phyloP scores from a whole-genome alignment of 2,329 filamentous ascomycete genomes.

The Cordyceps farinosa region DNA sequence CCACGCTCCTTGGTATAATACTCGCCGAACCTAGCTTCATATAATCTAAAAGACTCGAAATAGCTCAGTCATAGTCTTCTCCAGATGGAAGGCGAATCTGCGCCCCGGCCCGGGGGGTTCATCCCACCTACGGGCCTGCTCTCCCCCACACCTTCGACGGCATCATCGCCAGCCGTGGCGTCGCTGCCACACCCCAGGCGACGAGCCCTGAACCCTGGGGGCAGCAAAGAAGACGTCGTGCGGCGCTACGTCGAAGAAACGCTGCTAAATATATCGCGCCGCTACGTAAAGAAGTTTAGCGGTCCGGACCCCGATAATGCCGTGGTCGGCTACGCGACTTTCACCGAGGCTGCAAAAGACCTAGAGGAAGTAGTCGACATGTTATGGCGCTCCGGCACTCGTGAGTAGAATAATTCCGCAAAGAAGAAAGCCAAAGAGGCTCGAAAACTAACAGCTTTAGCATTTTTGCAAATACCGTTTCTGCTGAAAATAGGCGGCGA shows the following conservation, averaged over 20 bases:
- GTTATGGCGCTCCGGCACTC: slow-evolving; percentile 82
- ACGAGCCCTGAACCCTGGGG: slow-evolving; percentile 51
- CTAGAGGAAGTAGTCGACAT: slow-evolving; percentile 73
- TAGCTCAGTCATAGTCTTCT: not conserved
- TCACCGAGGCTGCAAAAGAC: slow-evolving; percentile 69
- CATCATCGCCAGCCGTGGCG: slow-evolving; percentile 38
- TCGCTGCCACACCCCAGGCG: slow-evolving; percentile 54
- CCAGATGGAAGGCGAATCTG: slow-evolving; percentile 26
- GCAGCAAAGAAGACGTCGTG: slow-evolving; percentile 57
- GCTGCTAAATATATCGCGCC: slow-evolving; percentile 51
- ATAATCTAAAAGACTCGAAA: not conserved
- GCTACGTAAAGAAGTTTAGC: slow-evolving; percentile 58
- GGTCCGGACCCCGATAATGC: slow-evolving; percentile 43
- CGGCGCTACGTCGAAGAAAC: slow-evolving; percentile 54
- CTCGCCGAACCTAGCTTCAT: not conserved
- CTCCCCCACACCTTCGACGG: slow-evolving; percentile 52
- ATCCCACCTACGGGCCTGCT: slow-evolving; percentile 44
- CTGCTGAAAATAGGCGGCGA: slow-evolving; percentile 74
- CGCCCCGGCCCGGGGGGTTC: slow-evolving; percentile 47
- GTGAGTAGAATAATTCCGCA: slow-evolving; percentile 48
- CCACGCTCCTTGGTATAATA: not conserved
- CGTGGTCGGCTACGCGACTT: slow-evolving; percentile 53
- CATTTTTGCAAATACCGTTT: slow-evolving; percentile 77
- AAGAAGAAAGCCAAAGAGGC: not conserved
- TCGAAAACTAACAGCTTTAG: slow-evolving; percentile 37